Base-by-base conservation (phyloP, 2,329 filamentous ascomycete genomes). In the Claviceps sp. region DNA sequence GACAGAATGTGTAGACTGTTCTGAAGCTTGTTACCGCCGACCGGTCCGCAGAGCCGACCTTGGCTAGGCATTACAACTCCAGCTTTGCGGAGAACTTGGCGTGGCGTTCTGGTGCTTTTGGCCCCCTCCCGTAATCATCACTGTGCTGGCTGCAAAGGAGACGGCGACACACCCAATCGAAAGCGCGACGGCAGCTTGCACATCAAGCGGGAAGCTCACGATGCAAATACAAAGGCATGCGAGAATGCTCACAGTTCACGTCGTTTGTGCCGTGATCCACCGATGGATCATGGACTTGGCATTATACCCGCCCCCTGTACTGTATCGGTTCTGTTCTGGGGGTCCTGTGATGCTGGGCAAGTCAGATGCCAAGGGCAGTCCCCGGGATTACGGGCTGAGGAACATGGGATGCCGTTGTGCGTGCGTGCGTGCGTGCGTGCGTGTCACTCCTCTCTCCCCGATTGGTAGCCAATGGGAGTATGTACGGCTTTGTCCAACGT, bases 81-180 rank as follows among this genome's bases (percentile, higher is more conserved):
- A 9, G 2, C 13, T 17, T 17, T 14, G 43, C 47, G 23, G 48
- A 50, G 38, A 44, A 26, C 29, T 40, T 29, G 17, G 43, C 49
- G 22, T 45, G 48, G 48, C 29, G 29, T 34, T 34, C 29, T 34
- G 29, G 29, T 34, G 9, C 42, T 50, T 45, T 45, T 39, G 42
- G 49, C 49, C 49, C 49, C 48, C 29, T 38, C 40, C 45, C 48
- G 48, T 37, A 37, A 50, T 45, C 16, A 20, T 29, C 29, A 34
- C 29, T 34, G 17, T 23, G n/a, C 8, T 42, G 39, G 39, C 39
- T 29, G 40, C 40, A 42, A 22, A 9, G 13, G 17, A 42, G 17
- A 42, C 11, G 11, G 17, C 17, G 40, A 22, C 9, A 17, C 17
- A 9, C 17, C 17, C 40, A 22, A 22, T 34, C 29, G 29, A 42